phyloP scores from a whole-genome alignment of 768 basidiomycete genomes.

The Tubosaeta sp. region DNA sequence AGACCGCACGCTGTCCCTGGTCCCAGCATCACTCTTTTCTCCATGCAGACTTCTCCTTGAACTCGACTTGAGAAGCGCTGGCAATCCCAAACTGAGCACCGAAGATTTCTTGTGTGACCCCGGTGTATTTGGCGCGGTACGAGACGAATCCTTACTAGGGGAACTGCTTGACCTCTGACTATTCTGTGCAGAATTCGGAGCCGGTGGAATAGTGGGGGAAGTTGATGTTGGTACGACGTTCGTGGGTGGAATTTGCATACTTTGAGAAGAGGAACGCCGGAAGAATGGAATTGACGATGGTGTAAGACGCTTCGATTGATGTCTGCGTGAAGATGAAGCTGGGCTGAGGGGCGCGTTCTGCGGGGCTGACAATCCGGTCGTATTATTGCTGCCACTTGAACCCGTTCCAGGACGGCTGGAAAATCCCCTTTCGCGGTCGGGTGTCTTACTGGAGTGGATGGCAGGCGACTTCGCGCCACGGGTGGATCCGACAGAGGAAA shows the following conservation, averaged over 20 bases:
- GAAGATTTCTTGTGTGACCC: slow-evolving; percentile 77
- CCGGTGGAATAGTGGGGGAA: slow-evolving; percentile 52
- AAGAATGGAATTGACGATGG: slow-evolving; percentile 95
- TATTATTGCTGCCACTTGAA: slow-evolving; percentile 71
- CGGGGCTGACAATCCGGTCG: slow-evolving; percentile 50
- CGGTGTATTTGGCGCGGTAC: slow-evolving; percentile 51
- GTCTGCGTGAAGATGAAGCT: slow-evolving; percentile 61
- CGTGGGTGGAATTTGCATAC: slow-evolving; percentile 64
- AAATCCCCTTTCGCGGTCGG: slow-evolving; percentile 48
- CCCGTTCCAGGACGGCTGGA: slow-evolving; percentile 70
- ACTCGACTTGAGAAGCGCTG: slow-evolving; percentile 81
- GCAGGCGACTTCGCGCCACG: slow-evolving; percentile 45
- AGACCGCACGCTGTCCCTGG: slow-evolving; percentile 48
- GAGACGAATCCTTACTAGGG: slow-evolving; percentile 50
- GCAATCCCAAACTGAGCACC: slow-evolving; percentile 74
- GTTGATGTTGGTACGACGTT: slow-evolving; percentile 37
- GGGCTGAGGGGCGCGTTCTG: slow-evolving; percentile 68
- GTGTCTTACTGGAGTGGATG: slow-evolving; percentile 50
- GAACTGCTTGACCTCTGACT: slow-evolving; percentile 43
- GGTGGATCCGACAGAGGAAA: slow-evolving; percentile 70
- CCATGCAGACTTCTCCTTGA: slow-evolving; percentile 78
- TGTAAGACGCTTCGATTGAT: slow-evolving; percentile 72
- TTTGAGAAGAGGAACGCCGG: slow-evolving; percentile 85
- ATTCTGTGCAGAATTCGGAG: slow-evolving; percentile 38
- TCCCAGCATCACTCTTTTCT: slow-evolving; percentile 40